Conservation (phyloP, 371 early-diverging fungal species). For the Vairimorpha ceranae region DNA sequence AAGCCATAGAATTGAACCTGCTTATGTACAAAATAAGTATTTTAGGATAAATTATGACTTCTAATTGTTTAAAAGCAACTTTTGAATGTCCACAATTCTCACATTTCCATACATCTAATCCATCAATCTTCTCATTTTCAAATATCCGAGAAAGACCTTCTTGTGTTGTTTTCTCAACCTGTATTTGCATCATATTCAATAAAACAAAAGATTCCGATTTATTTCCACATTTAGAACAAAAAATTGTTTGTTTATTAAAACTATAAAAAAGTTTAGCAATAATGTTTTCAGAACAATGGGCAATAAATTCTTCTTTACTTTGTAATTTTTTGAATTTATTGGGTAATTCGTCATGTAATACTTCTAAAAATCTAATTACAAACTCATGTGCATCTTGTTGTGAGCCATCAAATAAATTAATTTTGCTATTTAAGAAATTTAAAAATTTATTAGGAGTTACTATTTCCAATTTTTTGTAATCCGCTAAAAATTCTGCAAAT, state of each 20-base stretch:
- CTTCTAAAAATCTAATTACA: conserved; percentile 36
- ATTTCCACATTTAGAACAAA: conserved; percentile 32
- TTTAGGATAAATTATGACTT: conserved; percentile 33
- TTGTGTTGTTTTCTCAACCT: conserved; percentile 18
- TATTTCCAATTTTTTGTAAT: conserved; percentile 25
- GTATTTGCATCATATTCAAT: conserved; percentile 27
- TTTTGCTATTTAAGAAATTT: conserved; percentile 20
- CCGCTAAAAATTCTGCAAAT: conserved; percentile 47
- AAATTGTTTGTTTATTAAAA: conserved; percentile 19
- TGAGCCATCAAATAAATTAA: conserved; percentile 53
- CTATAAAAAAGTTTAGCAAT: conserved; percentile 39
- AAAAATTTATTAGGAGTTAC: conserved; percentile 46
- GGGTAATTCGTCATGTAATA: conserved; percentile 38
- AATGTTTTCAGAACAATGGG: conserved; percentile 8
- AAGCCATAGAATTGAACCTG: conserved; percentile 34
- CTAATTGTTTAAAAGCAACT: conserved; percentile 8
- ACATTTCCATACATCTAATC: conserved; percentile 30
- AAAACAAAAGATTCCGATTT: not conserved
- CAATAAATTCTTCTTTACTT: conserved; percentile 16
- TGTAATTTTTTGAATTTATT: not conserved
- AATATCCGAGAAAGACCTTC: conserved; percentile 30
- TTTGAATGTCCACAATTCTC: conserved; percentile 34
- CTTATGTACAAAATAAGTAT: conserved; percentile 48
- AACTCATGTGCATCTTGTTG: conserved; percentile 59
- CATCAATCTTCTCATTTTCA: conserved; percentile 24